Base-by-base conservation (phyloP, 228 moss, liverwort and hornwort genomes). In the Sphagnum fallax region DNA sequence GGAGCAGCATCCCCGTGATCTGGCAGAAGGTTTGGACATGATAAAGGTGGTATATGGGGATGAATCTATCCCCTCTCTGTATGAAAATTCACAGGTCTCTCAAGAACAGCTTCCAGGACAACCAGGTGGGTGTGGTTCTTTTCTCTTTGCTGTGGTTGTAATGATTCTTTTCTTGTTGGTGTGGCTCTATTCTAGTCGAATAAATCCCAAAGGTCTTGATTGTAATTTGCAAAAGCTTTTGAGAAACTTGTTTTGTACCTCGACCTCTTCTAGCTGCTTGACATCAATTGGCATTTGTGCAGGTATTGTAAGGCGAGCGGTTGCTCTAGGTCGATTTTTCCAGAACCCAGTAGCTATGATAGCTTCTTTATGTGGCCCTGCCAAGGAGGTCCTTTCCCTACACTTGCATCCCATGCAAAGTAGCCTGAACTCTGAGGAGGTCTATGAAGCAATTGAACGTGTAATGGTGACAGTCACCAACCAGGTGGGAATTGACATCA, bases 401-500 rank as follows among this genome's bases (percentile, higher is more conserved):
- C 88, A 73, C 74, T 78, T 97, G 49, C 89, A 93, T 69, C 73
- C 87, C 12, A 69, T 91, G 69, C 97, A 97, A 74, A 81, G 74
- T 76, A 86, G 81, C 48, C 91, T 97, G 52, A 69, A 83, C 53
- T 63, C 83, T 52, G 93, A 93, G 72, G 97, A 97, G 75, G 72
- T 97, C 0, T 88, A 88, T 84, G 97, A 89, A 60, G 80, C 81
- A 52, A 71, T 93, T 65, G 97, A 97, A 78, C 83, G 85, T 60
- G 78, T 91, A 51, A 90, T 97, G 97, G 84, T 93, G 52, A 93
- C 93, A 61, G 90, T 93, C 50, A 85, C 90, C 48, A 97, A 97
- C 67, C 97, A 97, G 78, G 93, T 97, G 63, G 97, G 93, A 70
- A 76, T 97, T 67, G 93, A 97, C 81, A 87, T 97, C 69, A 97